Evolutionary conservation across 495 filamentous ascomycete genomes (phyloP).

Genomic region (Amphirosellinia nigrospora): DNA sequence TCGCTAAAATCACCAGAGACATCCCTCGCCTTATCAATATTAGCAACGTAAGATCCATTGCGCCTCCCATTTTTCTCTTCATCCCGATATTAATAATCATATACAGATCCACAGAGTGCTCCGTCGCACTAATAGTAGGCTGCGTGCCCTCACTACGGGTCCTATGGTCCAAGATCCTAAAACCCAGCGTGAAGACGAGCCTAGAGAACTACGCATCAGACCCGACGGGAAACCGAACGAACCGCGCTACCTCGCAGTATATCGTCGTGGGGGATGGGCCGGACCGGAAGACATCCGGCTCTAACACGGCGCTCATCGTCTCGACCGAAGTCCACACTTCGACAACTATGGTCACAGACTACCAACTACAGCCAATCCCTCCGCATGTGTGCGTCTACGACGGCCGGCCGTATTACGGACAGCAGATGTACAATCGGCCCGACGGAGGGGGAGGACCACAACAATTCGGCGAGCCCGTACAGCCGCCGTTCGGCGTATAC

Average conservation of each 20-base stretch:
- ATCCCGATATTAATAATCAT: background rate
- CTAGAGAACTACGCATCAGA: slow-evolving; percentile 1
- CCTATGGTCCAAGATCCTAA: slow-evolving; percentile 23
- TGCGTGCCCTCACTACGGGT: slow-evolving; percentile 23
- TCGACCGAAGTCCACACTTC: slow-evolving; percentile 21
- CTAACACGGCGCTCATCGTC: slow-evolving; percentile 7
- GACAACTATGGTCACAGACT: background rate
- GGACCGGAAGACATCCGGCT: background rate
- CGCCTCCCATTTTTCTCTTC: background rate
- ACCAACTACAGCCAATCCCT: background rate
- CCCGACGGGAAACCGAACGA: background rate
- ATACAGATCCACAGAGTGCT: slow-evolving; percentile 7
- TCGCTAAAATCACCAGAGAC: background rate
- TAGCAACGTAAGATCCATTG: slow-evolving; percentile 16
- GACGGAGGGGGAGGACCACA: background rate
- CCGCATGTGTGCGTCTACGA: background rate
- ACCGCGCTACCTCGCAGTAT: slow-evolving; percentile 9
- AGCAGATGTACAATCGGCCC: background rate
- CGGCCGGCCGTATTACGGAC: background rate
- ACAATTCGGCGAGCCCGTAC: background rate
- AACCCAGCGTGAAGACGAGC: background rate
- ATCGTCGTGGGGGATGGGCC: background rate
- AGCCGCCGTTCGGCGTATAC: slow-evolving; percentile 21
- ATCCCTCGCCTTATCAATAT: slow-evolving; percentile 21
- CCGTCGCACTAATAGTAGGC: slow-evolving; percentile 21